These are phyloP conservation scores for Waltergamsia citrina DNA, from an alignment of 2,329 filamentous ascomycete genomes.

Conservation along the genomic window DNA sequence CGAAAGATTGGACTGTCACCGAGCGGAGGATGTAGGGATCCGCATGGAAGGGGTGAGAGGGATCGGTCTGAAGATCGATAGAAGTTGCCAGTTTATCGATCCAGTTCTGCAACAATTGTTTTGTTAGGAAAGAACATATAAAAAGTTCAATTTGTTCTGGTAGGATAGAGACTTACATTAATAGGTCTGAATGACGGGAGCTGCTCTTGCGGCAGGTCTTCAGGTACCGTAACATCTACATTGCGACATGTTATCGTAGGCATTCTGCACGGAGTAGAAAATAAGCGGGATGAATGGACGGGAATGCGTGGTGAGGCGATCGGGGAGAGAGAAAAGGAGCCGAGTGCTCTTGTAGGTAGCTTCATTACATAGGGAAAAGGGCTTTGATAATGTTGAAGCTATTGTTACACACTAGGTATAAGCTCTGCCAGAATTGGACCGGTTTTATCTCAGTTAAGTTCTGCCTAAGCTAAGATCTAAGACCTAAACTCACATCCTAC, in stretches of 20 bases:
- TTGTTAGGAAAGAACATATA: background rate
- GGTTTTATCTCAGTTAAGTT: too few species aligned
- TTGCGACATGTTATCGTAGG: constrained; percentile 1
- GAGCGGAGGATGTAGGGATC: constrained; percentile 42
- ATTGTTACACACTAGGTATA: too few species aligned
- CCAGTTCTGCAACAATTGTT: constrained; percentile 45
- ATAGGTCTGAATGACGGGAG: constrained; percentile 40
- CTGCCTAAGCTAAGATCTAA: too few species aligned
- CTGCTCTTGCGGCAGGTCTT: constrained; percentile 32
- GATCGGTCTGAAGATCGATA: constrained; percentile 31
- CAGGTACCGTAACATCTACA: constrained; percentile 31
- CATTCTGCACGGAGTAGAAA: background rate
- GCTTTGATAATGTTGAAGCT: too few species aligned
- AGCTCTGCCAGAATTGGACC: too few species aligned
- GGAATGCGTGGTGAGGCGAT: too few species aligned
- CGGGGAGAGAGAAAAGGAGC: too few species aligned
- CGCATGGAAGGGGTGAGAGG: constrained; percentile 40
- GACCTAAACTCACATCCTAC: too few species aligned
- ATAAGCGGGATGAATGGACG: too few species aligned
- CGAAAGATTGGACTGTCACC: constrained; percentile 43
- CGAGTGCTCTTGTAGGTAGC: too few species aligned
- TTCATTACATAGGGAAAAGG: too few species aligned
- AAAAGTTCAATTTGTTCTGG: background rate
- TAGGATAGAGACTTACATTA: constrained; percentile 23
- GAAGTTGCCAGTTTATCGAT: constrained; percentile 34